Evolutionary conservation across 306 rosid genomes (phyloP), one percentile per base, ranked within the genome.

Genomic region (Cucumis cinereus): DNA sequence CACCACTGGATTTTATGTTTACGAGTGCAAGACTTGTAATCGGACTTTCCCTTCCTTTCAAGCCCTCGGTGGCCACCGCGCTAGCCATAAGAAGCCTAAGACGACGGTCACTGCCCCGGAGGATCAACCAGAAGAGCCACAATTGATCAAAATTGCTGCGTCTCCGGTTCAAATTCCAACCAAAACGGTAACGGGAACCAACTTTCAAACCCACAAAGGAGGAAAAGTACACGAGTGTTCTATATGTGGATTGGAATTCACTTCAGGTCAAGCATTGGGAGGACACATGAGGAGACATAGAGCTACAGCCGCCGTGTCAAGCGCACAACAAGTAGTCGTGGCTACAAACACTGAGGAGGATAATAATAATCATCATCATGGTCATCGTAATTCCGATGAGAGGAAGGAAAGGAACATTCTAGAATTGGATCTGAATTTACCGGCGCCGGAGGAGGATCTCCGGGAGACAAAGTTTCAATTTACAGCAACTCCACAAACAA

Each of bases 51-150:
- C 90, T 69, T 94, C 97, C n/a, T 94, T 94, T 75, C 99, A 94
- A 82, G 99, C 99, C n/a, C 85, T 94, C 9, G 99, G 99, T 10
- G 99, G 99, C 4, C 99, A 94, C 82, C 86, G 99, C 16, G 99
- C 97, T 1, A 89, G 99, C 81, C 99, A 94, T 84, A 94, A 89
- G 62, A 94, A 81, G 81, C 92, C 89, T 0, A 90, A 83, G 66
- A 41, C 9, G 66, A 14, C 9, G 41, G 75, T 28, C 58, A n/a
- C 38, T 38, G 0, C 80, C 20, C 0, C 20, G n/a, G 35, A 68
- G 5, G 83, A 78, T 30, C 35, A 30, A n/a, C 76, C 71, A 30
- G 86, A 85, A 68, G 59, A 62, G 59, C 74, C 59, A 35, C 77
- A 49, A 26, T 30, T 53, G 4, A 17, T 20, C 67, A 74, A 76